phyloP scores from a whole-genome alignment of 805 yeast species.

The Wickerhamiella galacta region DNA sequence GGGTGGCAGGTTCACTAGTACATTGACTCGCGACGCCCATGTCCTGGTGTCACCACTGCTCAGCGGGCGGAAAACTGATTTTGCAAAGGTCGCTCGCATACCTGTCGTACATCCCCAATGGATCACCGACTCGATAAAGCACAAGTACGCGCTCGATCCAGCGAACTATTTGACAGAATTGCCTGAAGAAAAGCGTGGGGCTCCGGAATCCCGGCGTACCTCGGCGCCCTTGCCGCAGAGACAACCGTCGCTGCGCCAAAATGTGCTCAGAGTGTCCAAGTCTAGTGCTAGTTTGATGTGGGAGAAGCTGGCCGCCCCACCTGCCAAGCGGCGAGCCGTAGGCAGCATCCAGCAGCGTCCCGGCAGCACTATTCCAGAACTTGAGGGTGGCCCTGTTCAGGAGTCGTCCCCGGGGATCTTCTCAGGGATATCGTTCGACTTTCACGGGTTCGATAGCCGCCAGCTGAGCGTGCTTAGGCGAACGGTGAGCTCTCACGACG shows the following conservation, averaged over 20 bases:
- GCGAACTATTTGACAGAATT: conserved; percentile 21
- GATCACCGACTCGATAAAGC: conserved; percentile 26
- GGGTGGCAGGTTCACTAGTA: conserved; percentile 22
- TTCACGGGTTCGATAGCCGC: conserved; percentile 27
- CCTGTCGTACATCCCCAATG: conserved; percentile 30
- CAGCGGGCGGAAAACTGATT: conserved; percentile 22
- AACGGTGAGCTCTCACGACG: conserved; percentile 33
- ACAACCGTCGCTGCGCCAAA: conserved; percentile 1
- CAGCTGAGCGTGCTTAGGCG: conserved; percentile 26
- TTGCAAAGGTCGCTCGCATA: conserved; percentile 26
- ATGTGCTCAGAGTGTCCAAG: conserved; percentile 1
- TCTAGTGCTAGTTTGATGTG: no score
- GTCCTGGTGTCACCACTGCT: conserved; percentile 19
- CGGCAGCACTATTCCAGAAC: background rate
- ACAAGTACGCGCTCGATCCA: conserved; percentile 27
- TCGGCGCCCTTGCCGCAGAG: conserved; percentile 15
- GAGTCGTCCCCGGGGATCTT: conserved; percentile 23
- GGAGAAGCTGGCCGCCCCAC: no score
- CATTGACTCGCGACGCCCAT: conserved; percentile 16
- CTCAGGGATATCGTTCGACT: conserved; percentile 26
- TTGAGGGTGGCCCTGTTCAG: background rate
- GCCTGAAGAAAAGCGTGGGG: conserved; percentile 21
- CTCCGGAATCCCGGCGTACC: no score
- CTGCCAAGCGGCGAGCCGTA: no score
- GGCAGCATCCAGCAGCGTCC: no score